A percentile compares a stretch with the other conserved stretches of the same genome.
phyloP scores from a whole-genome alignment of 805 yeast species.

The Pichia nanzhaoensis region DNA sequence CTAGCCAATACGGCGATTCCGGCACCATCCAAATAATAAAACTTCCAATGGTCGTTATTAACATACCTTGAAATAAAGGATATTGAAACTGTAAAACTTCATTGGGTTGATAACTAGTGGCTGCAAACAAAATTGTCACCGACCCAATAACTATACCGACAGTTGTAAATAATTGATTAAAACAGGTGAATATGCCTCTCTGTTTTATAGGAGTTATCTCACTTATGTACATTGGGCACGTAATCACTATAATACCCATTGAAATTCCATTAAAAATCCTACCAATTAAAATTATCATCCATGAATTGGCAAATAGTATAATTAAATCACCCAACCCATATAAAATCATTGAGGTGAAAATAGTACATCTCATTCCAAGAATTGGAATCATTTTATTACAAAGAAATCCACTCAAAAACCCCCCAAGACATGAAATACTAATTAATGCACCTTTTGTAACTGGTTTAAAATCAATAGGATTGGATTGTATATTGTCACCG shows the following conservation, averaged over 20 bases:
- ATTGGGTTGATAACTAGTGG: slow-evolving; percentile 7
- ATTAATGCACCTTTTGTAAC: slow-evolving; percentile 27
- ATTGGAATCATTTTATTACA: slow-evolving; percentile 20
- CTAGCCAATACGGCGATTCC: slow-evolving; percentile 30
- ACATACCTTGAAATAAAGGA: slow-evolving; percentile 18
- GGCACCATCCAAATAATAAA: slow-evolving; percentile 26
- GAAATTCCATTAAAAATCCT: slow-evolving; percentile 28
- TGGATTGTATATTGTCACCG: slow-evolving; percentile 18
- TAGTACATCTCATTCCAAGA: slow-evolving; percentile 22
- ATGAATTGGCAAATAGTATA: slow-evolving; percentile 14
- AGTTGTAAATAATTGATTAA: slow-evolving; percentile 30
- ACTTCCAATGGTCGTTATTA: slow-evolving; percentile 8
- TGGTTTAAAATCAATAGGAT: slow-evolving; percentile 15
- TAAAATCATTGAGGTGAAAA: slow-evolving; percentile 19
- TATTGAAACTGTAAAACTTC: slow-evolving; percentile 18
- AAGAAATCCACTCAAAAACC: slow-evolving; percentile 28
- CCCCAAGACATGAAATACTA: slow-evolving; percentile 27
- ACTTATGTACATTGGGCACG: slow-evolving; percentile 32
- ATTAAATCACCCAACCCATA: slow-evolving; percentile 21
- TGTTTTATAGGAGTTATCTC: slow-evolving; percentile 28
- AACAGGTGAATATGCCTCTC: slow-evolving; percentile 29
- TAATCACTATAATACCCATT: slow-evolving; percentile 28
- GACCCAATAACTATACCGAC: slow-evolving; percentile 30
- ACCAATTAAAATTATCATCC: slow-evolving; percentile 25
- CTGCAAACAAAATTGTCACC: slow-evolving; percentile 18